Evolutionary conservation across 768 basidiomycete genomes (phyloP).

Genomic region (Rhizopogon vulgaris): DNA sequence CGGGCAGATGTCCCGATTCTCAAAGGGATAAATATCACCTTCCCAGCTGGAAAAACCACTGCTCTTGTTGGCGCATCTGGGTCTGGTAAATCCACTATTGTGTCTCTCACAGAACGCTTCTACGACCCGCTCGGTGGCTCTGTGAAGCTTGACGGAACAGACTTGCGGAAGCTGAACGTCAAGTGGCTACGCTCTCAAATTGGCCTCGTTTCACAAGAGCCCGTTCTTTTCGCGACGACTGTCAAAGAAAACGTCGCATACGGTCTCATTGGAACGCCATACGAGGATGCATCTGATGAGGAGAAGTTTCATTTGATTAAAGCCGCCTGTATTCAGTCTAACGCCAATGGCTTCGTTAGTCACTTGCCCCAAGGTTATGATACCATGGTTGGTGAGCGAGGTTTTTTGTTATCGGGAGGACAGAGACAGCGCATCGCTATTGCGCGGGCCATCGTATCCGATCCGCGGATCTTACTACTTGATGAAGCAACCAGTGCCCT

Average conservation of each 20-base stretch:
- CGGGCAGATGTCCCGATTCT: slow-evolving; percentile 43
- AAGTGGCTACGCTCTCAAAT: slow-evolving; percentile 46
- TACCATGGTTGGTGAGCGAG: no score
- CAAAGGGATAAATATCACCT: slow-evolving; percentile 33
- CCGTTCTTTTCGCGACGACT: slow-evolving; percentile 41
- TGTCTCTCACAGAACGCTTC: slow-evolving; percentile 45
- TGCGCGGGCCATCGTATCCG: no score
- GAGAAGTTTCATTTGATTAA: slow-evolving; percentile 40
- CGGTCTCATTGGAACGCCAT: slow-evolving; percentile 38
- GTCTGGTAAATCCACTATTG: slow-evolving; percentile 34
- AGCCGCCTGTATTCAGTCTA: slow-evolving; percentile 43
- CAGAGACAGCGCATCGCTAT: no score
- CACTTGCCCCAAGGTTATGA: slow-evolving; percentile 46
- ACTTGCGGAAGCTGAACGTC: slow-evolving; percentile 39
- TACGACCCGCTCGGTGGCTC: slow-evolving; percentile 42
- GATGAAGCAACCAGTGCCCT: no score
- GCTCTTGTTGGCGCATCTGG: slow-evolving; percentile 37
- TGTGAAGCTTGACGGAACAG: slow-evolving; percentile 40
- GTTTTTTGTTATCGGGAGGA: no score
- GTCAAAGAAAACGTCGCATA: slow-evolving; percentile 42
- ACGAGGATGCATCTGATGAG: slow-evolving; percentile 33
- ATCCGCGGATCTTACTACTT: no score
- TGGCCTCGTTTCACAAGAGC: slow-evolving; percentile 47
- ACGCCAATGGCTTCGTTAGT: slow-evolving; percentile 44
- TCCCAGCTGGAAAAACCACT: slow-evolving; percentile 37